Evolutionary conservation across 1,284 basidiomycete genomes (phyloP).

Genomic region (Athelia psychrophila): DNA sequence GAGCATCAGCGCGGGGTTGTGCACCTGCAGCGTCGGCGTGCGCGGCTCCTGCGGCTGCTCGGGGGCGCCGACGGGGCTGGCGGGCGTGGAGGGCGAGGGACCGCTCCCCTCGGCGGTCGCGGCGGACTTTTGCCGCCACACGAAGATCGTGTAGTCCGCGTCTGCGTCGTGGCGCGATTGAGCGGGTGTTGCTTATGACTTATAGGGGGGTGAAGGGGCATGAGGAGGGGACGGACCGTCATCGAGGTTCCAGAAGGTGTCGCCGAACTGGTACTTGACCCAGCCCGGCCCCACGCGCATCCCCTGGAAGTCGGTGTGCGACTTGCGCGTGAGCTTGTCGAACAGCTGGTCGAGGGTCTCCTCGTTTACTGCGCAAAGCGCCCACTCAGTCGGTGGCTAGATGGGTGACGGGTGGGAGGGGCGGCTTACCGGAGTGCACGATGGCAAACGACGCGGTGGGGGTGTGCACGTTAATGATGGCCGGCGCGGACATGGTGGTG

Average conservation of each 20-base stretch:
- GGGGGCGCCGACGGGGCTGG: not conserved
- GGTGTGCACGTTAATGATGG: constrained; percentile 57
- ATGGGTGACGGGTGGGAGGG: not conserved
- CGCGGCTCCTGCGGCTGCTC: not conserved
- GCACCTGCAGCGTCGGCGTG: constrained; percentile 60
- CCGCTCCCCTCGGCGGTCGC: no score
- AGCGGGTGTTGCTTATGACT: no score
- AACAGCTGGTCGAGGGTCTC: constrained; percentile 61
- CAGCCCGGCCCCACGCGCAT: constrained; percentile 67
- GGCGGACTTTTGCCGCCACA: constrained; percentile 57
- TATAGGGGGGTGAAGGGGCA: no score
- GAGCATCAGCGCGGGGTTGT: constrained; percentile 56
- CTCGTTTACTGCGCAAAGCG: constrained; percentile 48
- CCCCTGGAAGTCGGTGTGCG: constrained; percentile 49
- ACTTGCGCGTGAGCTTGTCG: constrained; percentile 68
- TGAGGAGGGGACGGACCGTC: constrained; percentile 49
- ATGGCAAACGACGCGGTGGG: constrained; percentile 70
- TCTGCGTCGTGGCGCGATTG: constrained; percentile 43
- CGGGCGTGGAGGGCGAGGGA: not conserved
- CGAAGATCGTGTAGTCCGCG: constrained; percentile 76
- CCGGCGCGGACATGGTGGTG: not conserved
- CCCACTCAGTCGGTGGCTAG: constrained; percentile 6
- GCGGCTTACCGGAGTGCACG: constrained; percentile 61
- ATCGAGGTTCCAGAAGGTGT: constrained; percentile 75
- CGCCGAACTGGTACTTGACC: constrained; percentile 78